Conservation (phyloP, 495 filamentous ascomycete species). For the Lichenothelia convexa region DNA sequence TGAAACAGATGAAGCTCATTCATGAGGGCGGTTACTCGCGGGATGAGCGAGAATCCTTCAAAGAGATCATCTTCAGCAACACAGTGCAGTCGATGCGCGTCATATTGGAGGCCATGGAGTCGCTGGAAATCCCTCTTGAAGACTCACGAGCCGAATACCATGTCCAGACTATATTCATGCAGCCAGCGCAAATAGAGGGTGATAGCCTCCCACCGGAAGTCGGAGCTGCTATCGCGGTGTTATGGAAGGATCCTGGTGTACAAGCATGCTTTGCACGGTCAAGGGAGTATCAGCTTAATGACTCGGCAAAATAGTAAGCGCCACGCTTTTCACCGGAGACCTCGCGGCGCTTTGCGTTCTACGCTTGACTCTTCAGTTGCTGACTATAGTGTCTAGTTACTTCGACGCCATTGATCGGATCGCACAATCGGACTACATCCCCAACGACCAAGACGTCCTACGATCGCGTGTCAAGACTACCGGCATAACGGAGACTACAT, state of each 20-base stretch:
- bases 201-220: constrained; percentile 44
- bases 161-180: constrained; percentile 37
- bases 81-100: constrained; percentile 29
- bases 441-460: constrained; percentile 92
- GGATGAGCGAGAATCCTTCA: constrained; percentile 79
- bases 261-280: constrained; percentile 73
- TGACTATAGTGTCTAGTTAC: constrained; percentile 43
- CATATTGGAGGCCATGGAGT: constrained; percentile 81
- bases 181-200: constrained; percentile 17
- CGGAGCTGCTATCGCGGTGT: constrained; percentile 56
- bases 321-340: no score
- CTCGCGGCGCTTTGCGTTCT: not conserved
- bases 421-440: constrained; percentile 71
- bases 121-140: constrained; percentile 51
- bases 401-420: constrained; percentile 78
- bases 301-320: constrained; percentile 83
- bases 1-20: constrained; percentile 99
- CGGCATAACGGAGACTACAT: constrained; percentile 91
- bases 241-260: constrained; percentile 74
- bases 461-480: constrained; percentile 85
- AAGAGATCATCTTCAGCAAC: constrained; percentile 67
- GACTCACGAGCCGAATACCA: constrained; percentile 64
- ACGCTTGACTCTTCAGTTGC: constrained; percentile 1
- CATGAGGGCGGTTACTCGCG: constrained; percentile 84
- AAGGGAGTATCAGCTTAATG: constrained; percentile 91